These are phyloP conservation scores for Skeletonema potamos DNA, from an alignment of 108 stramenopile species.

Conservation along the genomic window DNA sequence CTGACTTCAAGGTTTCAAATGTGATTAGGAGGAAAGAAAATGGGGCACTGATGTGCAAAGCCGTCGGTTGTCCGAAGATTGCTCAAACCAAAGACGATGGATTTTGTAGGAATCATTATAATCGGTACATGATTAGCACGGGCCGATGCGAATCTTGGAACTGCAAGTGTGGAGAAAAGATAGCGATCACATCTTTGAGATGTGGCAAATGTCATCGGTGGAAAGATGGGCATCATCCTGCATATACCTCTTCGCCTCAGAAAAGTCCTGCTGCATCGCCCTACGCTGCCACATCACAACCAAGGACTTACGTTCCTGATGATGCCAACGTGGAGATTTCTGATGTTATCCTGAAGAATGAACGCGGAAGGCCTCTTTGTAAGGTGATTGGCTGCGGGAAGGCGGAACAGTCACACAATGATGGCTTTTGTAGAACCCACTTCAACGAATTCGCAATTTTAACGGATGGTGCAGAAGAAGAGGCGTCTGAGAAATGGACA, in stretches of 20 bases:
- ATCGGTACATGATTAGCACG: constrained; percentile 9
- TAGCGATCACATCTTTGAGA: neutral
- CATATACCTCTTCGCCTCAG: neutral
- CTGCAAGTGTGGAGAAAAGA: constrained; percentile 2
- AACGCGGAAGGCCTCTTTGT: constrained; percentile 11
- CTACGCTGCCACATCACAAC: neutral
- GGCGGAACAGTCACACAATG: constrained; percentile 14
- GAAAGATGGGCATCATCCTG: neutral
- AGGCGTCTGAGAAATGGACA: constrained; percentile 8
- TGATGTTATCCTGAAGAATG: neutral
- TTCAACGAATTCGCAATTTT: neutral
- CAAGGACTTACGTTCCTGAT: neutral
- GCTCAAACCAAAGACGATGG: constrained; percentile 39
- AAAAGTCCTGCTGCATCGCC: neutral
- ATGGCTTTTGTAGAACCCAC: constrained; percentile 18
- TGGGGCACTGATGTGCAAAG: constrained; percentile 26
- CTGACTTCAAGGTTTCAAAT: constrained; percentile 7
- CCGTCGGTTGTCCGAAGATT: constrained; percentile 27
- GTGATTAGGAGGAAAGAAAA: constrained; percentile 12
- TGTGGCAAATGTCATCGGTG: neutral
- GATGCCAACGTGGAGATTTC: constrained; percentile 3
- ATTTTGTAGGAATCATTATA: constrained; percentile 35
- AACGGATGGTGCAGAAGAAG: neutral
- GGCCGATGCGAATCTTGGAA: neutral
- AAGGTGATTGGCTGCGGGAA: constrained; percentile 19